Conservation (phyloP, 1,284 basidiomycete genomes). For the Cutaneotrichosporon cyanovorans region DNA sequence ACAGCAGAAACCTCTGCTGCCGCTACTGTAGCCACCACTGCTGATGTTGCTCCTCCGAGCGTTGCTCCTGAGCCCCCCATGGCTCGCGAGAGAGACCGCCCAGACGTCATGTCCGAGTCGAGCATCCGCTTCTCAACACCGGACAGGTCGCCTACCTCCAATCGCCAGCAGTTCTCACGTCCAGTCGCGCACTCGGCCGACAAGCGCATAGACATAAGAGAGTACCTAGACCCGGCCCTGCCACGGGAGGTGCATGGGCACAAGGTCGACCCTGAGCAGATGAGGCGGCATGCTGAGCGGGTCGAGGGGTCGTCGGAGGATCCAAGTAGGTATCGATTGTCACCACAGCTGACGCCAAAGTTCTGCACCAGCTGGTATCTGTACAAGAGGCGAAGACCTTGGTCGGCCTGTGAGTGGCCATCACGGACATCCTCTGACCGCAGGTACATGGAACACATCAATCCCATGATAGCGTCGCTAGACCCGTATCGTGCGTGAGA, state of each 20-base stretch:
- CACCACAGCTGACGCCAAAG: background rate
- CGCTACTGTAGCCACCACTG: background rate
- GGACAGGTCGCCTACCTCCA: background rate
- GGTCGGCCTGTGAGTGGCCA: background rate
- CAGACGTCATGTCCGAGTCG: constrained; percentile 3
- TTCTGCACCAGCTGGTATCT: constrained; percentile 8
- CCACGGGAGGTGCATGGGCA: background rate
- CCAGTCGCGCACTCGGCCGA: background rate
- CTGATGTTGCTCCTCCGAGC: background rate
- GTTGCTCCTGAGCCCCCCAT: background rate
- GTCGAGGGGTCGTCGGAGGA: background rate
- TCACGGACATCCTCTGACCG: background rate
- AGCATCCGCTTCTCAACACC: background rate
- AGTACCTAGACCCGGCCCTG: background rate
- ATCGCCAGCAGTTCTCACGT: no score
- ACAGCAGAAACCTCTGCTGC: no score
- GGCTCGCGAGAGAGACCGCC: background rate
- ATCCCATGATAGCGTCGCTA: constrained; percentile 15
- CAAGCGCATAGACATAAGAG: background rate
- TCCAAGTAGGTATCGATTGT: constrained; percentile 6
- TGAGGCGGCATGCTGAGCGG: background rate
- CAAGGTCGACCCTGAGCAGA: background rate
- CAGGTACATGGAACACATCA: constrained; percentile 12
- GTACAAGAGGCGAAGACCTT: constrained; percentile 12
- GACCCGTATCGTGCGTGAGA: constrained; percentile 17